Percentiles rank a stretch among this genome's conserved stretches.
These are phyloP conservation scores for Fomitopsis schrenkii DNA, from an alignment of 1,284 basidiomycete species.

Conservation along the genomic window DNA sequence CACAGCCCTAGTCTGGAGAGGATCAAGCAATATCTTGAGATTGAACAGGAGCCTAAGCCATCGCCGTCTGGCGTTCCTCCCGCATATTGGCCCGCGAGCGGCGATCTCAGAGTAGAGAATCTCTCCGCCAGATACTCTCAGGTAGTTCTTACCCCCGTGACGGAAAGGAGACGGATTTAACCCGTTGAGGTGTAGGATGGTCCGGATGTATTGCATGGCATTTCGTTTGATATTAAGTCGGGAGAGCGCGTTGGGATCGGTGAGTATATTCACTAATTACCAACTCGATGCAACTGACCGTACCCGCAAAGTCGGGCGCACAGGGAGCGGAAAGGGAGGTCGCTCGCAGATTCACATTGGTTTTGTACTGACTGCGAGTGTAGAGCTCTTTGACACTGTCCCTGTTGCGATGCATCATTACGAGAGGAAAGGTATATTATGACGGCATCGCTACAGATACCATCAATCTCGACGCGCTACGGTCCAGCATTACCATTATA, in stretches of 20 bases:
- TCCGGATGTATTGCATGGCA: constrained; percentile 44
- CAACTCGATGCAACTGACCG: constrained; percentile 24
- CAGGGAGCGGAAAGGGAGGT: constrained; percentile 70
- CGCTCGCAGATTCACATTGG: neutral
- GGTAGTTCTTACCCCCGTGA: constrained; percentile 17
- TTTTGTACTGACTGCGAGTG: constrained; percentile 4
- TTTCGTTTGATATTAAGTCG: constrained; percentile 44
- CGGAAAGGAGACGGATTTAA: too few species aligned
- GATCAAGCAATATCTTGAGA: constrained; percentile 67
- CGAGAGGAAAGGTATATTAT: constrained; percentile 38
- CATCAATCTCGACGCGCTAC: constrained; percentile 58
- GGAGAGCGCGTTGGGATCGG: constrained; percentile 53
- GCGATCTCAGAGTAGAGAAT: constrained; percentile 61
- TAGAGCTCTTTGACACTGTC: constrained; percentile 44
- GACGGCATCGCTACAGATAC: constrained; percentile 29
- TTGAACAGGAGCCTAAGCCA: constrained; percentile 66
- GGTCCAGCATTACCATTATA: constrained; percentile 46
- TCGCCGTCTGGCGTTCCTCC: constrained; percentile 52
- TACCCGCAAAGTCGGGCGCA: constrained; percentile 59
- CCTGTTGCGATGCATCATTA: constrained; percentile 42
- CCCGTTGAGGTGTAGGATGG: constrained; percentile 23
- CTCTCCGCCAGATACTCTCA: constrained; percentile 53
- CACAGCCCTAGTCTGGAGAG: constrained; percentile 16
- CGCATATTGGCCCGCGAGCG: constrained; percentile 77
- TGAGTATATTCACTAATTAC: constrained; percentile 13